These are phyloP conservation scores for Dimocarpus longan DNA, from an alignment of 345 rosid species.

Conservation along the genomic window DNA sequence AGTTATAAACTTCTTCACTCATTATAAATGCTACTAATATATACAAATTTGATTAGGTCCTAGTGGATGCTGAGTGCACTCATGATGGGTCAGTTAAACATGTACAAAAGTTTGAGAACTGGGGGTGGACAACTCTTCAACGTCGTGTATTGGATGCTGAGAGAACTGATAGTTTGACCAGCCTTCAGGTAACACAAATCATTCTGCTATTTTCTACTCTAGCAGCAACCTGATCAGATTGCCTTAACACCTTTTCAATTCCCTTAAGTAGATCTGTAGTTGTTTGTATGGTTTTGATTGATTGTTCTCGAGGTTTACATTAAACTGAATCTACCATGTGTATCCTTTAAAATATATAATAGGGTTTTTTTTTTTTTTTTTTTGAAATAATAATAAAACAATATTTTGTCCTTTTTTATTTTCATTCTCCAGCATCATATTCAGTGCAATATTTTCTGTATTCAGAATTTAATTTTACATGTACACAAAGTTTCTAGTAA, in stretches of 20 bases:
- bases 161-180: conserved; percentile 69
- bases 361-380: not conserved
- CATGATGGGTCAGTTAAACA: conserved; percentile 95
- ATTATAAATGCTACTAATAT: conserved; percentile 9
- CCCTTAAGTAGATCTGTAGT: not conserved
- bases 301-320: not conserved
- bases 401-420: not conserved
- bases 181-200: conserved; percentile 64
- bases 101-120: conserved; percentile 88
- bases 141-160: conserved; percentile 85
- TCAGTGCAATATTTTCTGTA: not conserved
- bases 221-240: not conserved
- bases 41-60: conserved; percentile 57
- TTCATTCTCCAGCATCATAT: not conserved
- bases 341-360: not conserved
- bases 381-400: not conserved
- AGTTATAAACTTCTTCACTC: not conserved
- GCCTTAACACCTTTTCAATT: not conserved
- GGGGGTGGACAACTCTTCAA: conserved; percentile 94
- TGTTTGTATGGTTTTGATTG: not conserved
- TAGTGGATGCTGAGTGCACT: conserved; percentile 98
- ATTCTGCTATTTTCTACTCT: not conserved
- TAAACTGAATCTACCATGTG: not conserved
- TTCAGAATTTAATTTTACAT: not conserved
- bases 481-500: not conserved